Evolutionary conservation across 805 yeast genomes (phyloP), one percentile per base, ranked within the genome.

Genomic region (Zygotorulaspora chibaensis): DNA sequence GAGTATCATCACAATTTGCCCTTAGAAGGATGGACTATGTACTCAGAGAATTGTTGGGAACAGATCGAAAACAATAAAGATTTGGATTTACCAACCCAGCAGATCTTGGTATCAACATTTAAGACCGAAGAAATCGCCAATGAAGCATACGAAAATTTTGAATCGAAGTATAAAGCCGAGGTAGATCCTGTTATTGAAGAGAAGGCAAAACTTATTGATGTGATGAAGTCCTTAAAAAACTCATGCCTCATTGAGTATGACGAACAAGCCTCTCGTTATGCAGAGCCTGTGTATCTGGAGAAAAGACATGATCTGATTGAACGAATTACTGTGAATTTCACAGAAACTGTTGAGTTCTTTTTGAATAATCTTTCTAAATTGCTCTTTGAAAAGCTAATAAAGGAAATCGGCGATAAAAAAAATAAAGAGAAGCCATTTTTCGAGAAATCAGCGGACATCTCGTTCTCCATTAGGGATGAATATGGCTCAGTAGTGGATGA

Each of bases 41-140:
- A 93, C 58, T 89, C 96, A 1, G 83, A 81, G 44, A 85, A 83
- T 59, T 83, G 96, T 54, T 93, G 99, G 99, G 83, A 86, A 42
- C 96, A 88, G 66, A 93, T 93, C 57, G 96, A 88, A 63, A 74
- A 76, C 50, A 93, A 93, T 68, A 90, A 88, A 66, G 99, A 93
- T 63, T 76, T 93, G 52, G 99, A 93, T 67, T 74, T 93, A 53
- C 99, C 99, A 23, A 90, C 98, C 1, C 99, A 93, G 62, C 99
- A 93, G 65, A 86, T 87, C 27, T 72, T 93, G 48, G 98, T 93
- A 18, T 96, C 99, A 7, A 79, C 93, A 57, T 91, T 88, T 68
- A 81, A 96, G 59, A 91, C 98, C 64, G 96, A 89, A 59, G 98
- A 93, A 65, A 86, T 93, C 39, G 75, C 84, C 17, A 68, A 72